Evolutionary conservation across 129 eudicot species (phyloP).

Genomic region (Arctium minus): DNA sequence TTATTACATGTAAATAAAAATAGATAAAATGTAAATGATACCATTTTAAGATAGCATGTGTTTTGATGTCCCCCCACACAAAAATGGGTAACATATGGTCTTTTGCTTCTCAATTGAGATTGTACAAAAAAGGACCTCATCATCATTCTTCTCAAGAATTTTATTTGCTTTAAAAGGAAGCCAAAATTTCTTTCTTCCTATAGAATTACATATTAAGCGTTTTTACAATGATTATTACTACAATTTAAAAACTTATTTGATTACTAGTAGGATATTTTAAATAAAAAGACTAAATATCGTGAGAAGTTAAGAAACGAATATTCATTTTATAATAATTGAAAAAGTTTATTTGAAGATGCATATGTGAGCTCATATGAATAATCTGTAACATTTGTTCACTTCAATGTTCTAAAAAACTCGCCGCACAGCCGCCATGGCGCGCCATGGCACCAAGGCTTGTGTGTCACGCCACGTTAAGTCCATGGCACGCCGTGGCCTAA

Average conservation of each 20-base stretch:
- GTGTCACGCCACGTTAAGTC: too few relatives aligned
- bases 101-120: slow-evolving; percentile 19
- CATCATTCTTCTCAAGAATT: slow-evolving; percentile 5
- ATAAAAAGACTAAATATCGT: neutral
- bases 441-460: too few relatives aligned
- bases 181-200: neutral
- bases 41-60: neutral
- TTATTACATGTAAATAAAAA: neutral
- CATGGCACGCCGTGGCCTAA: too few relatives aligned
- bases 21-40: neutral
- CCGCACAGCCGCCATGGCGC: too few relatives aligned
- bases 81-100: slow-evolving; percentile 10
- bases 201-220: neutral
- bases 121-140: slow-evolving; percentile 13
- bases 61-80: slow-evolving; percentile 3
- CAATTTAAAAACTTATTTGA: neutral
- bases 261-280: neutral
- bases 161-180: slow-evolving; percentile 23
- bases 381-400: too few relatives aligned
- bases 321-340: neutral
- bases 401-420: too few relatives aligned
- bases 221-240: neutral
- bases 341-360: neutral
- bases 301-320: neutral
- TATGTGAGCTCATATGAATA: neutral